Percentiles rank a stretch among this genome's conserved stretches.
Evolutionary conservation across 208 protist species (phyloP).

Genomic region (Wallacemonas sp.): DNA sequence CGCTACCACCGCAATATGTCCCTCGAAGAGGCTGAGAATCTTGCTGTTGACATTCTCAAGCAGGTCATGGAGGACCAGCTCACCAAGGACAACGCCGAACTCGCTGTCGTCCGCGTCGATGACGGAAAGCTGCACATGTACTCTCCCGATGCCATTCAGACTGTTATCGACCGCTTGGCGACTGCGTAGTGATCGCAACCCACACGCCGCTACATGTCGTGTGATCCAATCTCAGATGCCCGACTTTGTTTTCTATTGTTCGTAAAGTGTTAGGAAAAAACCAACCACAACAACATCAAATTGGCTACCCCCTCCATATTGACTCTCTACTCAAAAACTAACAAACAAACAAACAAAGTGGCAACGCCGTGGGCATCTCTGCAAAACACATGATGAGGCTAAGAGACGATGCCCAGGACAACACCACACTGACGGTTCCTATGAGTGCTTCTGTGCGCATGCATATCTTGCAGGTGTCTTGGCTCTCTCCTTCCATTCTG

Average conservation of each 20-base stretch:
- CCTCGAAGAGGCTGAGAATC: constrained; percentile 94
- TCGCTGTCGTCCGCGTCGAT: constrained; percentile 88
- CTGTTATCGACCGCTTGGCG: constrained; percentile 81
- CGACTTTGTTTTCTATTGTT: too few species aligned
- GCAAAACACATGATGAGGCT: too few species aligned
- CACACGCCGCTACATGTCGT: background rate
- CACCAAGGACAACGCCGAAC: constrained; percentile 96
- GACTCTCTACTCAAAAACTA: constrained; percentile 1
- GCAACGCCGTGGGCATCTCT: too few species aligned
- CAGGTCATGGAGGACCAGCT: constrained; percentile 99
- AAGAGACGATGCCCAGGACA: too few species aligned
- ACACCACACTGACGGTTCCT: too few species aligned
- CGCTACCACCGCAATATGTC: constrained; percentile 97
- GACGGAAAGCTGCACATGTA: constrained; percentile 92
- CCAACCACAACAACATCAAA: too few species aligned
- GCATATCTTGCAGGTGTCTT: too few species aligned
- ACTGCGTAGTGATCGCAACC: background rate
- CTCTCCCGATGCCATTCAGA: constrained; percentile 84
- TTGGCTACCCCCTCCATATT: constrained; percentile 2
- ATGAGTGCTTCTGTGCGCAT: too few species aligned
- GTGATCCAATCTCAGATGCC: too few species aligned
- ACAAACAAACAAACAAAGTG: constrained; percentile 1
- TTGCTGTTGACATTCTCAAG: constrained; percentile 97
- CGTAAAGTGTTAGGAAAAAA: constrained; percentile 19
- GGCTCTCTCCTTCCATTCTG: background rate